Conservation (phyloP, 2,329 filamentous ascomycete genomes). For the Xylariaceae sp. region DNA sequence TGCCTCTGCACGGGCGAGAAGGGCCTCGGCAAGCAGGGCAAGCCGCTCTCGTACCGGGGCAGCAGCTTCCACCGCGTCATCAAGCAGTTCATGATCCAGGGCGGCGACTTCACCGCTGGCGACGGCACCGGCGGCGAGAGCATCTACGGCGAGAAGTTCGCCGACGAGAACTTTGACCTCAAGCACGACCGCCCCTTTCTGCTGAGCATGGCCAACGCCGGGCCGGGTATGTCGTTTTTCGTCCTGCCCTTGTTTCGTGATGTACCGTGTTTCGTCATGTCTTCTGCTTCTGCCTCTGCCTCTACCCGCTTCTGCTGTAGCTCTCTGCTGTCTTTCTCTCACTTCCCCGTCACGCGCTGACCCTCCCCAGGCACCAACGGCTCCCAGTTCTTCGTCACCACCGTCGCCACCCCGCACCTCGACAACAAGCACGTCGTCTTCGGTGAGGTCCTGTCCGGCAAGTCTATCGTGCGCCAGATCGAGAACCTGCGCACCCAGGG, state of each 20-base stretch:
- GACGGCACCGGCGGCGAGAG: constrained; percentile 95
- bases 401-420: constrained; percentile 86
- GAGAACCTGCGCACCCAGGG: constrained; percentile 72
- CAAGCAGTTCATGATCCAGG: constrained; percentile 98
- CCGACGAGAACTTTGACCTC: constrained; percentile 88
- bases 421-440: constrained; percentile 98
- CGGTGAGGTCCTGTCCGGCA: constrained; percentile 86
- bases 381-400: constrained; percentile 97
- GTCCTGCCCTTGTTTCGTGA: too few relatives aligned
- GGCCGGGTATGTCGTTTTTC: constrained; percentile 56
- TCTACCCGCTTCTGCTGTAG: too few relatives aligned
- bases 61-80: constrained; percentile 93
- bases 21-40: constrained; percentile 71
- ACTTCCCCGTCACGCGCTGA: background rate
- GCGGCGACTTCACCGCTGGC: constrained; percentile 90
- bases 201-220: constrained; percentile 96
- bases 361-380: constrained; percentile 70
- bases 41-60: constrained; percentile 87
- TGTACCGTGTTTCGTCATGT: too few relatives aligned
- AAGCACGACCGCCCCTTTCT: constrained; percentile 93
- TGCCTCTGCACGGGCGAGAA: constrained; percentile 93
- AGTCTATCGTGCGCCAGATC: constrained; percentile 81
- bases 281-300: too few relatives aligned
- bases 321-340: too few relatives aligned
- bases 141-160: constrained; percentile 96